Evolutionary conservation across 805 yeast genomes (phyloP), one percentile per base, ranked within the genome.

Genomic region (Myxozyma udenii): DNA sequence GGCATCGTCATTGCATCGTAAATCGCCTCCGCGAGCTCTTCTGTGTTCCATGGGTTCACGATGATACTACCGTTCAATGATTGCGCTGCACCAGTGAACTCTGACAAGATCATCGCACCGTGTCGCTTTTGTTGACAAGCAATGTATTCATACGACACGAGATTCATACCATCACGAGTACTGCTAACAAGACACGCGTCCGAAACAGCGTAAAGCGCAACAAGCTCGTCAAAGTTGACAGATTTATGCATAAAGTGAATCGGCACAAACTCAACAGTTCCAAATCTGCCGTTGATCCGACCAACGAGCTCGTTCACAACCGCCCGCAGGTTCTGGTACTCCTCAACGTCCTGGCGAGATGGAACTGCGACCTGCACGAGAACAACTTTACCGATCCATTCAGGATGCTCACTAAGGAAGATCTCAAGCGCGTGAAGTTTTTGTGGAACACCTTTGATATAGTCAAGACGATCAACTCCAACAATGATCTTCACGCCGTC

Each of bases 1-100:
- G 93, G 85, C 67, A 91, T 72, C 0, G 96, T 88, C 63, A 93
- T 75, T 16, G 95, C 84, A 66, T 89, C 96, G 64, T 83, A 77
- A 49, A 91, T 84, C 2, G 97, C 85, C 39, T 80, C 86, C 18
- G 95, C 82, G 66, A 91, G 70, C 61, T 93, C 98, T 61, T 93
- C 98, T 21, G 90, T 91, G 67, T 91, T 93, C 99, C 99, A 93
- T 2, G 99, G 99, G 65, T 93, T 93, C 19, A 93, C 95, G 53
- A 93, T 81, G 12, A 91, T 68, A 1, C 96, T 89, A 22, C 99
- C 99, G 65, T 93, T 91, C 58, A 93, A 74, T 1, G 95, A 85
- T 71, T 93, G 99, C 0, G 98, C 98, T n/a, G 98, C 98, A 44
- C 99, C 99, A 0, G 98, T 93, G 71, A 93, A 93, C 71, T 93